These are phyloP conservation scores for Verruconis gallopava DNA, from an alignment of 2,329 filamentous ascomycete genomes.

Conservation along the genomic window DNA sequence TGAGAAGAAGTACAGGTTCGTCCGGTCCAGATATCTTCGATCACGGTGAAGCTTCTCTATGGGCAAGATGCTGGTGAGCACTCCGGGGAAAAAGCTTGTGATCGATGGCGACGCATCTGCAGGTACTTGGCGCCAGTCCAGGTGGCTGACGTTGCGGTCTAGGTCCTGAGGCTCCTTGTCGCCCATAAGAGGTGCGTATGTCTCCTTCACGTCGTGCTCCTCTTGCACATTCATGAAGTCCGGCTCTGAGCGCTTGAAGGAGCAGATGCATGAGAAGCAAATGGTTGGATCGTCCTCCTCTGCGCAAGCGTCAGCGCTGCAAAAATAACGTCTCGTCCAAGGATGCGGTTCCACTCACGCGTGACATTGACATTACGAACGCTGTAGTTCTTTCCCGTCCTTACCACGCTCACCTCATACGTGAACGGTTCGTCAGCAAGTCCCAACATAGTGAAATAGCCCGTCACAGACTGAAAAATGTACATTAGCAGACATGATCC, in stretches of 20 bases:
- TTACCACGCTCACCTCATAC: conserved; percentile 1
- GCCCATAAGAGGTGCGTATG: background rate
- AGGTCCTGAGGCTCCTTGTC: conserved; percentile 7
- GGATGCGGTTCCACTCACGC: no score
- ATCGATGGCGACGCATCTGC: background rate
- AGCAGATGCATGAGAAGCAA: conserved; percentile 6
- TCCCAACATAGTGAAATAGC: conserved; percentile 7
- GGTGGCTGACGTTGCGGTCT: background rate
- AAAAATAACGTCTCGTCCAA: no score
- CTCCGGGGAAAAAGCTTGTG: background rate
- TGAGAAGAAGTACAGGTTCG: conserved; percentile 5
- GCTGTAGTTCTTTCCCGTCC: conserved; percentile 2
- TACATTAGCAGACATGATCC: background rate
- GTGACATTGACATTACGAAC: conserved; percentile 6
- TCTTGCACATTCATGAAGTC: conserved; percentile 7
- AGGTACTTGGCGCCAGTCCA: background rate
- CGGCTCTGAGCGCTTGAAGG: conserved; percentile 6
- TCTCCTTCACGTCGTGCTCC: background rate
- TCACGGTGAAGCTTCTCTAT: background rate
- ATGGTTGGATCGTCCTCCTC: conserved; percentile 6
- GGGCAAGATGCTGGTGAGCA: conserved; percentile 3
- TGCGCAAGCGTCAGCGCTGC: no score
- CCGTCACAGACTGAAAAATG: conserved; percentile 3
- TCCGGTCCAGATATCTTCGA: background rate
- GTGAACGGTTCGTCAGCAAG: conserved; percentile 8